Percentiles rank a stretch among this genome's conserved stretches.
Evolutionary conservation across 805 yeast species (phyloP).

Genomic region (Schizosaccharomyces osmophilus): DNA sequence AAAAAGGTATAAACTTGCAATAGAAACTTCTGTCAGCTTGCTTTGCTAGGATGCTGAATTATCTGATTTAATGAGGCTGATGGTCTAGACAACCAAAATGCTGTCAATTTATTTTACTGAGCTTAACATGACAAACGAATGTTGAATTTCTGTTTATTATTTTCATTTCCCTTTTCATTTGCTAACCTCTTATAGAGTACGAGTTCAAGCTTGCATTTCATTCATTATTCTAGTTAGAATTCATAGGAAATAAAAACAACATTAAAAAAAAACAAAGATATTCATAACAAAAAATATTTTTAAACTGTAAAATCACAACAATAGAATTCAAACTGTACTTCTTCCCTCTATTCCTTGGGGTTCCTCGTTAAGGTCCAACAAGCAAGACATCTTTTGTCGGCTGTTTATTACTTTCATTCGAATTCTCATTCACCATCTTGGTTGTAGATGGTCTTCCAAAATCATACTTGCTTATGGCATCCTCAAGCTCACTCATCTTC

Average conservation of each 20-base stretch:
- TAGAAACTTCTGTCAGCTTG: neutral
- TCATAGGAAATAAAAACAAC: neutral
- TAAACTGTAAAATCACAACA: neutral
- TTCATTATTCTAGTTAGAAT: neutral
- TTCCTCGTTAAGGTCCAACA: neutral
- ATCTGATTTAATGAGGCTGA: slow-evolving; percentile 2
- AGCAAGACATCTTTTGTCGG: neutral
- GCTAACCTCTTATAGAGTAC: neutral
- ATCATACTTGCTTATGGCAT: neutral
- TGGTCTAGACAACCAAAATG: neutral
- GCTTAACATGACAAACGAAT: neutral
- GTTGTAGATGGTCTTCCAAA: neutral
- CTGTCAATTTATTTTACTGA: neutral
- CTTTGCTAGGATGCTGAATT: neutral
- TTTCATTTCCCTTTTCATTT: too few relatives aligned
- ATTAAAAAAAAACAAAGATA: neutral
- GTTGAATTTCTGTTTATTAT: neutral
- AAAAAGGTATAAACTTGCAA: too few relatives aligned
- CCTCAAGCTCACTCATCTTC: neutral
- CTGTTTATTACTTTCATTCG: neutral
- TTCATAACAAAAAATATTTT: too few relatives aligned
- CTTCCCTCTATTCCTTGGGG: too few relatives aligned
- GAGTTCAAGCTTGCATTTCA: neutral
- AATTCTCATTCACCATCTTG: neutral
- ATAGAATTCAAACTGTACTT: neutral